Percentiles rank a stretch among this genome's conserved stretches.
Conservation (phyloP, 208 protist genomes). For the Trypanosoma caninum region DNA sequence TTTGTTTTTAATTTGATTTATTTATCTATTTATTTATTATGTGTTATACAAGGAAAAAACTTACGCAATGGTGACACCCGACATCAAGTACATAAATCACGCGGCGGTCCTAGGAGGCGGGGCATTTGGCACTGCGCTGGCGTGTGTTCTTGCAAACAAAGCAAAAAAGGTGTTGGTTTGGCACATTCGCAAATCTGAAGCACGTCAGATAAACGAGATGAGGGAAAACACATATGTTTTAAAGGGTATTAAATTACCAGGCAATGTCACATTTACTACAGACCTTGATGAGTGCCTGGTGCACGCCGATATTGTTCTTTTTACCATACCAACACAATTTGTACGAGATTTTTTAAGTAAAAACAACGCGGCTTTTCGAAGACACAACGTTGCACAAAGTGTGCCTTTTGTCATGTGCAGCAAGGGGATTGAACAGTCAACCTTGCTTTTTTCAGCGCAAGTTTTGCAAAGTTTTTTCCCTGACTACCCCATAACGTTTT, state of each 20-base stretch:
- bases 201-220: conserved; percentile 55
- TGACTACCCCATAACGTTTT: conserved; percentile 45
- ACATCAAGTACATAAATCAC: conserved; percentile 52
- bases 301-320: conserved; percentile 68
- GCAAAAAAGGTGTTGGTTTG: conserved; percentile 61
- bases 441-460: conserved; percentile 73
- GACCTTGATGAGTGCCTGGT: conserved; percentile 44
- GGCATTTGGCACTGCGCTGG: conserved; percentile 80
- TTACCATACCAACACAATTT: conserved; percentile 88
- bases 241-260: conserved; percentile 53
- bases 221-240: conserved; percentile 80
- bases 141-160: conserved; percentile 69
- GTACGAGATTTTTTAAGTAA: conserved; percentile 69
- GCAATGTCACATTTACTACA: conserved; percentile 60
- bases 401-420: conserved; percentile 70
- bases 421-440: conserved; percentile 85
- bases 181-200: conserved; percentile 68
- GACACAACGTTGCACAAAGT: conserved; percentile 33
- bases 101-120: conserved; percentile 78
- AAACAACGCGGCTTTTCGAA: conserved; percentile 34
- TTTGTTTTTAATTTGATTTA: too few relatives aligned
- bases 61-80: conserved; percentile 9
- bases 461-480: conserved; percentile 79
- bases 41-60: too few relatives aligned
- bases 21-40: too few relatives aligned